Percentiles rank a stretch among this genome's conserved stretches.
Evolutionary conservation across 345 rosid genomes (phyloP).

Genomic region (Eucalyptus camaldulensis): DNA sequence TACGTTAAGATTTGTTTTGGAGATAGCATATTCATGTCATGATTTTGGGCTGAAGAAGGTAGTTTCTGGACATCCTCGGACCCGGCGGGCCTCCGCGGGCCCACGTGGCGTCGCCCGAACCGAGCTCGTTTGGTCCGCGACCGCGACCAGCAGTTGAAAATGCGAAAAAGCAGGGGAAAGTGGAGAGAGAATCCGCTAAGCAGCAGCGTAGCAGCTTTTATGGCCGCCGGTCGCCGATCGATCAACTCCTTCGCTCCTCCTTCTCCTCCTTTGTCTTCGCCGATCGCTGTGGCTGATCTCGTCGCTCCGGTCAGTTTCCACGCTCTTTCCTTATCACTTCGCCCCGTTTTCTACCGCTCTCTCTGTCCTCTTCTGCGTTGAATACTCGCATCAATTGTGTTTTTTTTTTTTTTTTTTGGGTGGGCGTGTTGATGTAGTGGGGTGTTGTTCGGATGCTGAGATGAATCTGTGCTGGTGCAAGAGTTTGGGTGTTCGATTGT

Average conservation of each 20-base stretch:
- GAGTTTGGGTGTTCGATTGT: neutral
- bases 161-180: neutral
- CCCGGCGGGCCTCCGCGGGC: neutral
- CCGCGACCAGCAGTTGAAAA: neutral
- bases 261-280: neutral
- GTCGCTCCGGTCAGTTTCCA: neutral
- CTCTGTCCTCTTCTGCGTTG: neutral
- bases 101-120: neutral
- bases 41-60: neutral
- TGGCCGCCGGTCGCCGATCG: neutral
- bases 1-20: neutral
- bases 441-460: neutral
- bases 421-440: neutral
- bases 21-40: neutral
- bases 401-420: neutral
- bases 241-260: neutral
- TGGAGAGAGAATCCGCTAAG: neutral
- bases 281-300: neutral
- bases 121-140: neutral
- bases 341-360: neutral
- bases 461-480: neutral
- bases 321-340: neutral
- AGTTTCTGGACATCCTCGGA: neutral
- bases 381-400: neutral
- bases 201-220: neutral